Conservation (phyloP, 2,329 filamentous ascomycete genomes). For the Ceratocystis colombiana region DNA sequence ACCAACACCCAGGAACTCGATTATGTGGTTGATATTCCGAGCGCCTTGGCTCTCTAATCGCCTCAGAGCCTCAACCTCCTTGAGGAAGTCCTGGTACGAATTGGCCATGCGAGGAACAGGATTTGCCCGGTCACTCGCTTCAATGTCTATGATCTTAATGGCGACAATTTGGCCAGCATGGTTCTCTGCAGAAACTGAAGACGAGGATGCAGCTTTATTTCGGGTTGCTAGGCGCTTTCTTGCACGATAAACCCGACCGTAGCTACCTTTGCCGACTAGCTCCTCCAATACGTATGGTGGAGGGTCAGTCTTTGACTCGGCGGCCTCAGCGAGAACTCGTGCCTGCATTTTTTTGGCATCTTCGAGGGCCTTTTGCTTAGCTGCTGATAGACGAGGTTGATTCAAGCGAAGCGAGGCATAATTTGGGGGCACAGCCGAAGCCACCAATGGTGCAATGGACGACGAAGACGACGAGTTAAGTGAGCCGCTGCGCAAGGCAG, state of each 20-base stretch:
- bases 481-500: neutral
- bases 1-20: conserved; percentile 67
- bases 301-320: conserved; percentile 47
- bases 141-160: conserved; percentile 76
- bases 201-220: neutral
- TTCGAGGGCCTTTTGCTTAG: conserved; percentile 52
- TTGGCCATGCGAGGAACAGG: conserved; percentile 54
- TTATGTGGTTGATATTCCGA: conserved; percentile 69
- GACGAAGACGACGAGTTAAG: conserved; percentile 6
- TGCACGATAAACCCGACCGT: conserved; percentile 64
- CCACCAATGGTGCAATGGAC: neutral
- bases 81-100: conserved; percentile 59
- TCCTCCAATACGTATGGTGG: conserved; percentile 60
- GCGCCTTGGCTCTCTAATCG: conserved; percentile 64
- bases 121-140: conserved; percentile 54
- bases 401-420: conserved; percentile 15
- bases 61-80: conserved; percentile 59
- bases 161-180: conserved; percentile 49
- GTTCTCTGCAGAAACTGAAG: neutral
- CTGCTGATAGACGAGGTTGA: conserved; percentile 36
- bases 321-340: conserved; percentile 51
- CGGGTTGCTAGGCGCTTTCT: conserved; percentile 30
- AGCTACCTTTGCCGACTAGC: conserved; percentile 65
- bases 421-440: neutral
- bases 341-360: conserved; percentile 63